phyloP scores from a whole-genome alignment of 2,329 filamentous ascomycete genomes.

The Talaromyces albobiverticillius region DNA sequence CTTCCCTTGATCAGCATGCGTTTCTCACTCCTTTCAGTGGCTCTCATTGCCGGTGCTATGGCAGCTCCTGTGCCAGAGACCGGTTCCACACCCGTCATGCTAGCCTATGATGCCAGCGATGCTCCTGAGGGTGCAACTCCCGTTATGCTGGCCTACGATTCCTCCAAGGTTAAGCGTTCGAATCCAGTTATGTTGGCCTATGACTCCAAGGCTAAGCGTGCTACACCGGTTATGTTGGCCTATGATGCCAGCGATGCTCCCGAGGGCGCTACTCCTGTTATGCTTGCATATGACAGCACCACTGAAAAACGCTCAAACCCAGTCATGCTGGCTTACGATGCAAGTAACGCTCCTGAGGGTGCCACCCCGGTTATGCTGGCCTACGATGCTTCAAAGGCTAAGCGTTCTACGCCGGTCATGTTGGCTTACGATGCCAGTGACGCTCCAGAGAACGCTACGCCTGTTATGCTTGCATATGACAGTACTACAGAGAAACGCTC shows the following conservation, averaged over 20 bases:
- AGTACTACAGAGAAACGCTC: no score
- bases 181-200: no score
- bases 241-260: not conserved
- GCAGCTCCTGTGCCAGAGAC: not conserved
- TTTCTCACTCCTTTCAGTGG: not conserved
- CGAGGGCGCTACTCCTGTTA: no score
- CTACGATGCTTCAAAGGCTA: not conserved
- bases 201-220: not conserved
- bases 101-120: not conserved
- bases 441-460: no score
- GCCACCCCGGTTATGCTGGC: no score
- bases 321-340: no score
- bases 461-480: no score
- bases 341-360: no score
- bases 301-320: no score
- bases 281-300: no score
- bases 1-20: not conserved
- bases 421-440: conserved; percentile 1
- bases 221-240: not conserved
- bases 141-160: not conserved
- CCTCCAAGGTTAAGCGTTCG: no score
- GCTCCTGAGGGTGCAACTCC: not conserved
- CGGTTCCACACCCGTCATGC: not conserved
- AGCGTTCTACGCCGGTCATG: not conserved
- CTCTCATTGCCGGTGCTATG: not conserved